Percentiles rank a stretch among this genome's conserved stretches.
These are phyloP conservation scores for Lachnellula occidentalis DNA, from an alignment of 2,329 filamentous ascomycete species.

Conservation along the genomic window DNA sequence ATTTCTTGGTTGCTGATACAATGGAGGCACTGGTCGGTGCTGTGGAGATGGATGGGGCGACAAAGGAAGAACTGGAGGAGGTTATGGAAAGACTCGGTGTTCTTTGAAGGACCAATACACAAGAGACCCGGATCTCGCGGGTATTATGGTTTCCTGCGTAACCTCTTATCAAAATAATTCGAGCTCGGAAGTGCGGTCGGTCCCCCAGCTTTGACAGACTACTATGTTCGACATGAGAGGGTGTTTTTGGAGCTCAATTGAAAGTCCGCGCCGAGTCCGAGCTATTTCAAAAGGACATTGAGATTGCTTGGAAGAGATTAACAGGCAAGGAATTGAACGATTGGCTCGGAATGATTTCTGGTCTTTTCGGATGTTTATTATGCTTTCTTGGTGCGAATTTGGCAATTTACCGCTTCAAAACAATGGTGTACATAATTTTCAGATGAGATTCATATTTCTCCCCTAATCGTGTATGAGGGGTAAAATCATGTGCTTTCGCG, in stretches of 20 bases:
- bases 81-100: conserved; percentile 1
- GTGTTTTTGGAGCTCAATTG: too few species aligned
- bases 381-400: background rate
- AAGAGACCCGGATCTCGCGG: background rate
- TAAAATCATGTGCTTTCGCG: background rate
- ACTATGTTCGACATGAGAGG: too few species aligned
- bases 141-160: too few species aligned
- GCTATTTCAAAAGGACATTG: too few species aligned
- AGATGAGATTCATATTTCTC: background rate
- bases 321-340: too few species aligned
- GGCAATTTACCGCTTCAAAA: background rate
- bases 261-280: too few species aligned
- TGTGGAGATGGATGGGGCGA: conserved; percentile 63
- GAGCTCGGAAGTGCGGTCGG: too few species aligned
- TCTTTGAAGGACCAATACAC: background rate
- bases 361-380: too few species aligned
- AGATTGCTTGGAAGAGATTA: too few species aligned
- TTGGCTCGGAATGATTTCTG: too few species aligned
- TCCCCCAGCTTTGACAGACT: too few species aligned
- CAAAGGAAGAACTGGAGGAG: conserved; percentile 9
- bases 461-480: background rate
- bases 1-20: conserved; percentile 65
- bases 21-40: conserved; percentile 79
- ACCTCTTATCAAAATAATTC: too few species aligned
- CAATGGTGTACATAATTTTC: background rate